Evolutionary conservation across 805 yeast genomes (phyloP).

Genomic region (Pichia gijzeniarum): DNA sequence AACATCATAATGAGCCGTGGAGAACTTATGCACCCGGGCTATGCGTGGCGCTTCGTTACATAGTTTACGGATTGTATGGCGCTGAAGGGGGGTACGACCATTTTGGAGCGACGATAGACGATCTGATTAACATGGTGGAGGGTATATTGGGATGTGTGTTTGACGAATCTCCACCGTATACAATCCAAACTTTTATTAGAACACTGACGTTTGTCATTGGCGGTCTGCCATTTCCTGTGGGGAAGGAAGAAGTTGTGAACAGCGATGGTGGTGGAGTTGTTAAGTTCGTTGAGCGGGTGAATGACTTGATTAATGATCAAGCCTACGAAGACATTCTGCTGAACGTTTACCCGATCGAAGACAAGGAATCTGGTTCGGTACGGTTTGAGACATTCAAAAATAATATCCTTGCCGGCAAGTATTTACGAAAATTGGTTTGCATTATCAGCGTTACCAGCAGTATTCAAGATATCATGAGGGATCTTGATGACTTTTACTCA

Average conservation of each 20-base stretch:
- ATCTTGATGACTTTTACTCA: too few relatives aligned
- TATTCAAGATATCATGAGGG: constrained; percentile 17
- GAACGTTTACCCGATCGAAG: background rate
- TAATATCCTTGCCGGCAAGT: constrained; percentile 21
- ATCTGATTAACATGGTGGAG: constrained; percentile 13
- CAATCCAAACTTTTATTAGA: constrained; percentile 19
- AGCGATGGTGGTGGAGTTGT: too few relatives aligned
- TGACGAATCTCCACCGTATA: constrained; percentile 26
- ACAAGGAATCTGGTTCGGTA: background rate
- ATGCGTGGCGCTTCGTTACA: background rate
- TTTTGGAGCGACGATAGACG: constrained; percentile 9
- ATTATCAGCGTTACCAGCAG: constrained; percentile 22
- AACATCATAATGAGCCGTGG: too few relatives aligned
- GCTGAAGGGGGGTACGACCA: background rate
- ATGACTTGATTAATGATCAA: too few relatives aligned
- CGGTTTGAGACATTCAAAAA: background rate
- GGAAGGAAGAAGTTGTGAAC: too few relatives aligned
- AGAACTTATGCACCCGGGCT: too few relatives aligned
- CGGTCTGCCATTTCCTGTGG: too few relatives aligned
- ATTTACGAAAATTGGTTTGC: constrained; percentile 21
- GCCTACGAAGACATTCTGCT: too few relatives aligned
- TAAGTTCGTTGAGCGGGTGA: too few relatives aligned
- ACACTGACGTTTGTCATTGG: constrained; percentile 12
- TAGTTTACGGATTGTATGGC: background rate
- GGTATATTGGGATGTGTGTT: constrained; percentile 10